Conservation (phyloP, 2,329 filamentous ascomycete genomes). For the Cercospora sp. region DNA sequence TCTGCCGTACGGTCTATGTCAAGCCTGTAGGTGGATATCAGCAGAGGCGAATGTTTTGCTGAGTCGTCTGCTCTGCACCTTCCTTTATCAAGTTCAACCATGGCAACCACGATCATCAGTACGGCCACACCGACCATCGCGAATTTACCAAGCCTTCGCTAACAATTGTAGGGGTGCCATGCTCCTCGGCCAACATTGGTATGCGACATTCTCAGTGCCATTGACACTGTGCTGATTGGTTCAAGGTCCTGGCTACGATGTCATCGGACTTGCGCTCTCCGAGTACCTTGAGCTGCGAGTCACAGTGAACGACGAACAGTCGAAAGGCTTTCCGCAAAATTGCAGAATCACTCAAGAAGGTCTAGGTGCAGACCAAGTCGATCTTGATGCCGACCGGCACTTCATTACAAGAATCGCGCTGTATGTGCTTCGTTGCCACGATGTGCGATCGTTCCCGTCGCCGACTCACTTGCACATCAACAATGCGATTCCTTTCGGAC, state of each 20-base stretch:
- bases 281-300: constrained; percentile 90
- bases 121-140: constrained; percentile 16
- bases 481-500: constrained; percentile 90
- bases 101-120: constrained; percentile 26
- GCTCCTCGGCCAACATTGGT: constrained; percentile 95
- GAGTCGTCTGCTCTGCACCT: not conserved
- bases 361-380: constrained; percentile 74
- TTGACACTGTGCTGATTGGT: constrained; percentile 7
- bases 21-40: not conserved
- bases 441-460: constrained; percentile 76
- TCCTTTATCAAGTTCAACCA: not conserved
- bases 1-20: constrained; percentile 8
- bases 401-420: constrained; percentile 91
- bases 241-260: constrained; percentile 86
- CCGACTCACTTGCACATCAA: constrained; percentile 91
- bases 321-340: constrained; percentile 66
- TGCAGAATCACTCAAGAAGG: constrained; percentile 91
- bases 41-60: not conserved
- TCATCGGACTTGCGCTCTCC: constrained; percentile 90
- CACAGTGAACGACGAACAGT: constrained; percentile 64
- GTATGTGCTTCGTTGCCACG: constrained; percentile 91
- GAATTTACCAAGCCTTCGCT: constrained; percentile 4
- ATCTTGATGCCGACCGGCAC: constrained; percentile 80
- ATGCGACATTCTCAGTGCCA: constrained; percentile 17
- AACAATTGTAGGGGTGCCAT: constrained; percentile 60